Evolutionary conservation across 2,329 filamentous ascomycete genomes (phyloP).

Genomic region (Arthrobotrys pseudoclavata): DNA sequence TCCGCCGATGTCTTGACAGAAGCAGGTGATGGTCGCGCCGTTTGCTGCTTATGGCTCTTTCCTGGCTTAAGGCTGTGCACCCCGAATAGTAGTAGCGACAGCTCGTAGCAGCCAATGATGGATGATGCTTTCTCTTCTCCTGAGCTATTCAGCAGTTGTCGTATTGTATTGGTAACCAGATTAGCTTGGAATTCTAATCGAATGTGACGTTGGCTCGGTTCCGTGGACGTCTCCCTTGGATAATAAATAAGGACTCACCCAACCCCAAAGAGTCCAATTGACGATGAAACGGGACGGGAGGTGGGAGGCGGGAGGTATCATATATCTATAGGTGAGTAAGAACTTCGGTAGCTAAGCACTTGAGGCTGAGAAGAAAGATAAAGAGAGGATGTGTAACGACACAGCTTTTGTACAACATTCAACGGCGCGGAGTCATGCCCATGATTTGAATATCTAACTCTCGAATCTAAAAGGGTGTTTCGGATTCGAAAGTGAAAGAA

Average conservation of each 20-base stretch:
- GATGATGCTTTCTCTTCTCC: background rate
- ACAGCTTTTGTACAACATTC: slow-evolving; percentile 20
- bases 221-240: background rate
- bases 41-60: slow-evolving; percentile 31
- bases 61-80: slow-evolving; percentile 27
- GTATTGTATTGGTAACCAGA: background rate
- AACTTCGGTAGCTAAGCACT: background rate
- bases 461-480: slow-evolving; percentile 1
- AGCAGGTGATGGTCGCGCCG: slow-evolving; percentile 21
- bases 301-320: background rate
- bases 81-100: slow-evolving; percentile 3
- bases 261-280: background rate
- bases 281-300: background rate
- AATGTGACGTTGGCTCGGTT: slow-evolving; percentile 19
- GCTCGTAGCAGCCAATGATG: slow-evolving; percentile 1
- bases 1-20: slow-evolving; percentile 12
- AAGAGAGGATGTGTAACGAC: slow-evolving; percentile 8
- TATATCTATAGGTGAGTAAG: background rate
- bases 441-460: slow-evolving; percentile 12
- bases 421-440: slow-evolving; percentile 17
- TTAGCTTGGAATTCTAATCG: background rate
- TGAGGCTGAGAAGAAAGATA: background rate
- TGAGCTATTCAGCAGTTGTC: slow-evolving; percentile 2
- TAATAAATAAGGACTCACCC: background rate
- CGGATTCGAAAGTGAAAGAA: slow-evolving; percentile 38